Base-by-base conservation (phyloP, 208 protist genomes). In the Herpetomonas tarakana region DNA sequence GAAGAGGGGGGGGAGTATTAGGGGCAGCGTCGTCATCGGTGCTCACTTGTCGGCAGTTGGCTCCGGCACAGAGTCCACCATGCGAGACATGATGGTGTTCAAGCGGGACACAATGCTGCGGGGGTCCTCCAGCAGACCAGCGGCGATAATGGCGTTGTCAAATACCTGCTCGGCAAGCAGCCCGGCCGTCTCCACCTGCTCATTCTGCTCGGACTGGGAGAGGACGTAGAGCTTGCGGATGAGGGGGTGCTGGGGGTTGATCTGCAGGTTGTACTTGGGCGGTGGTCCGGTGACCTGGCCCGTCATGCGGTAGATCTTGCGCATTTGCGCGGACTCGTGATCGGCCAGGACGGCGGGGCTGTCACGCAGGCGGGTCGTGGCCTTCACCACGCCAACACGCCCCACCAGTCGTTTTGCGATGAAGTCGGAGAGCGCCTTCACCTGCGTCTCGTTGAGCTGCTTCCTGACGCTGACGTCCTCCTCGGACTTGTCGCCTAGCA, bases 81-180 rank as follows among this genome's bases (percentile, higher is more conserved):
- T 96, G 52, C 83, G 79, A 2, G 83, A 86, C 86, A 97, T 94
- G 67, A 97, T 91, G 12, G 77, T 78, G 72, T 96, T 96, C 19
- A 97, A 74, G 18, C 91, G 77, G 12, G 73, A 67, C n/a, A 97
- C 81, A 39, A 97, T 96, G 31, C 73, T 82, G 60, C 93, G 86
- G 19, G 93, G 91, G 70, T 97, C 93, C 62, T 97, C 93, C 52
- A 97, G 74, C 21, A 97, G 69, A 18, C 91, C 91, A 3, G 93
- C 93, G 28, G 88, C 65, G 64, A 97, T 97, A 27, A 97, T 53
- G 28, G 93, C 91, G 65, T 97, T 97, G 71, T 97, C 91, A 65
- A 97, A 97, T 1, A 97, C 45, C 78, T 97, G 93, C 78, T 97
- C 91, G 28, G 71, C 77, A 21, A 97, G 47, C 3, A 96, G 69